Base-by-base conservation (phyloP, 2,329 filamentous ascomycete genomes). In the Dothideomycetes sp. region DNA sequence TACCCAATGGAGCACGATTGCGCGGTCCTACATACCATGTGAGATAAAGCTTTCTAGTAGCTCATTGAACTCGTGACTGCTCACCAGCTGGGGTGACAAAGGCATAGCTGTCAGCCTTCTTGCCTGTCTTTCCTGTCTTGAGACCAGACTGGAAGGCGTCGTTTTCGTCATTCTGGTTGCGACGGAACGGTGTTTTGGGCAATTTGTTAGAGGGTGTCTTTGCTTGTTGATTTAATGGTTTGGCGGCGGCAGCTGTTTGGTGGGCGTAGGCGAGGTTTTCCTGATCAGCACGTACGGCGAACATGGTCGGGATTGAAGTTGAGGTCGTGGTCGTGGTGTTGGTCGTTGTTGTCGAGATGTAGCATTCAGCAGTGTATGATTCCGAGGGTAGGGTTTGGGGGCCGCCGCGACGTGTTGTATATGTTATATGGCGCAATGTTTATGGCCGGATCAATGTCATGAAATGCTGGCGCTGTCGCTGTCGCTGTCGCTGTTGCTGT, bases 121-220 rank as follows among this genome's bases (percentile, higher is more conserved):
- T 78, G 34, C 62, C 61, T 0, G 66, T 70, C 46, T 76, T 86
- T 37, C 74, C 73, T 25, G 68, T 73, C 19, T 67, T 74, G 46
- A 76, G 67, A 54, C 74, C 74, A 27, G 68, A 73, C 13, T 67
- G 73, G 45, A 76, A 68, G 54, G 74, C 68, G n/a, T 73, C 76
- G 63, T 95, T 95, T 62, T 95, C 89, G 53, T 95, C 85, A 51
- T 93, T 84, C 47, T 84, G 70, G 6, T 80, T 74, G 34, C 84
- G 64, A 55, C 80, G 83, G 57, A 88, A 76, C 0, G 88, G 87
- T 4, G 87, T 94, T 64, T 93, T 94, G 7, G 83, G 80, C 49
- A 72, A 80, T 56, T 78, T 78, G 44, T 76, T 72, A 42, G 78
- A 82, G 0, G 87, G 87, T 19, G 87, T 94, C 64, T 89, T 94